phyloP scores from a whole-genome alignment of 441 rosid genomes.

The Bruguiera hainesii region DNA sequence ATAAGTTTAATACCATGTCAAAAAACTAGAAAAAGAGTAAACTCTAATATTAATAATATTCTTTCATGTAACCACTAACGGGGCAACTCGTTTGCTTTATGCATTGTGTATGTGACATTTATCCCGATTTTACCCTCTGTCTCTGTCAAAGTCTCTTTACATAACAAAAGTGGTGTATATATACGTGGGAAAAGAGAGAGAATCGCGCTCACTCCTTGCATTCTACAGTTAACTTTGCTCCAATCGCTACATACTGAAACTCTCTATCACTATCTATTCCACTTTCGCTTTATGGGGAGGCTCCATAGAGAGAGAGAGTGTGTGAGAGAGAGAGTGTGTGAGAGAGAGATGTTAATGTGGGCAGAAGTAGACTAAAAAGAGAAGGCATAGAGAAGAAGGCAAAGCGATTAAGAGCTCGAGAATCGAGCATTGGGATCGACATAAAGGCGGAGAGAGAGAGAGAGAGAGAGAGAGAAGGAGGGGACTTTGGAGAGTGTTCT shows the following conservation, averaged over 20 bases:
- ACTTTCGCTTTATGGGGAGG: constrained; percentile 9
- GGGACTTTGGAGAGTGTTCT: no score
- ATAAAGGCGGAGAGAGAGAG: not conserved
- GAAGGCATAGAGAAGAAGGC: constrained; percentile 5
- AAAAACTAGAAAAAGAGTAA: no score
- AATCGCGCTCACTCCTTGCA: constrained; percentile 24
- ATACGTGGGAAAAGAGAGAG: constrained; percentile 20
- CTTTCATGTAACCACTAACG: no score
- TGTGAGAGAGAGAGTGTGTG: not conserved
- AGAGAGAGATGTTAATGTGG: constrained; percentile 18
- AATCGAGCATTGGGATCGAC: constrained; percentile 25
- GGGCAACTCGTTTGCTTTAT: not conserved
- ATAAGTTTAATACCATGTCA: no score
- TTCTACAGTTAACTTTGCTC: constrained; percentile 39
- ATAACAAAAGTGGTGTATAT: constrained; percentile 29
- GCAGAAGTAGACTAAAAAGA: constrained; percentile 19
- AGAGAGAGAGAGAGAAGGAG: not conserved
- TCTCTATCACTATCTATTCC: constrained; percentile 14
- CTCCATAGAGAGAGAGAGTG: not conserved
- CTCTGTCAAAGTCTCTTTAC: constrained; percentile 26
- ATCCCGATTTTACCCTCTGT: not conserved
- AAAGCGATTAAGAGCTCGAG: constrained; percentile 22
- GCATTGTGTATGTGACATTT: not conserved
- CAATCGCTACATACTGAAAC: constrained; percentile 27
- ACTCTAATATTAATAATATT: no score